Conservation (phyloP, 2,329 filamentous ascomycete genomes). For the Emericellopsis atlantica region DNA sequence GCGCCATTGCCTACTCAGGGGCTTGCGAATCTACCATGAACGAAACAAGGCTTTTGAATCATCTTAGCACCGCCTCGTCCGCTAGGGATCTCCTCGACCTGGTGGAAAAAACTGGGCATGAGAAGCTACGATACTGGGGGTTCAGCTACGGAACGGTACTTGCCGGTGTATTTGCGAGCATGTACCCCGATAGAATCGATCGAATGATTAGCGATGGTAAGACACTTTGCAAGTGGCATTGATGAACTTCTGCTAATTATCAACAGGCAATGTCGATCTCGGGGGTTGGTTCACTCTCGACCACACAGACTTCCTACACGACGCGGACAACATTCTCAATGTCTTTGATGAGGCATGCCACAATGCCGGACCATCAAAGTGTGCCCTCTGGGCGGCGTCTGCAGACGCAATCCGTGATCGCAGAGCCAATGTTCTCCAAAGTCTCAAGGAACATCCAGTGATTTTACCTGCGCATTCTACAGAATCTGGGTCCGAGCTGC, state of each 20-base stretch:
- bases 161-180: constrained; percentile 35
- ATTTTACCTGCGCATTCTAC: constrained; percentile 18
- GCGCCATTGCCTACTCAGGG: constrained; percentile 26
- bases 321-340: constrained; percentile 39
- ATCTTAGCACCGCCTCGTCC: constrained; percentile 29
- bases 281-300: constrained; percentile 36
- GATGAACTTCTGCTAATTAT: neutral
- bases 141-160: constrained; percentile 42
- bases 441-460: constrained; percentile 28
- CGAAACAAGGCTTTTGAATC: constrained; percentile 20
- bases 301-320: constrained; percentile 33
- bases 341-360: constrained; percentile 42
- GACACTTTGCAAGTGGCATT: constrained; percentile 3
- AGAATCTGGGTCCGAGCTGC: constrained; percentile 22
- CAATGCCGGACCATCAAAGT: constrained; percentile 32
- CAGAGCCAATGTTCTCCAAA: constrained; percentile 23
- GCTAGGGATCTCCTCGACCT: constrained; percentile 36
- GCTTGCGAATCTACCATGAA: constrained; percentile 27
- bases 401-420: constrained; percentile 24
- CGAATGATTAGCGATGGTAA: constrained; percentile 37
- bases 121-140: constrained; percentile 37
- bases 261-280: constrained; percentile 34
- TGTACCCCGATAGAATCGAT: constrained; percentile 37
- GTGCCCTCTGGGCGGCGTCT: constrained; percentile 25
- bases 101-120: constrained; percentile 23